phyloP scores from a whole-genome alignment of 192 early-diverging fungal species.

The Podochytrium sp. region DNA sequence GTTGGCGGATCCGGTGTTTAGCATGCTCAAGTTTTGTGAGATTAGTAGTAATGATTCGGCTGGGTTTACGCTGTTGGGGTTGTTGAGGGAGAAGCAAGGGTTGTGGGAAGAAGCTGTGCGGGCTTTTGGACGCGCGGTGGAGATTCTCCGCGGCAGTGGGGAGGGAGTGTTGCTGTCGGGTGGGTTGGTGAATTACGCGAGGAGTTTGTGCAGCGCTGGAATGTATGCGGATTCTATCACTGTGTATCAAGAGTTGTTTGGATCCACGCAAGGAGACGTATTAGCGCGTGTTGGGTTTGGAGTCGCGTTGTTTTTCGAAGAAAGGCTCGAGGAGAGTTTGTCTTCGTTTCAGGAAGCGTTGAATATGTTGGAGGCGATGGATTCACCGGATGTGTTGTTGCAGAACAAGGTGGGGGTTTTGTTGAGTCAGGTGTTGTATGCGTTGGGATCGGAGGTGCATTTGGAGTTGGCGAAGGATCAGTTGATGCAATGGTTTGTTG shows the following conservation, averaged over 20 bases:
- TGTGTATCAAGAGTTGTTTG: constrained; percentile 48
- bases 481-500: constrained; percentile 71
- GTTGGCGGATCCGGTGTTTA: constrained; percentile 39
- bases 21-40: constrained; percentile 68
- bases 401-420: constrained; percentile 72
- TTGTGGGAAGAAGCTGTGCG: constrained; percentile 69
- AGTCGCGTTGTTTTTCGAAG: constrained; percentile 75
- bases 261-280: constrained; percentile 16
- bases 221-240: constrained; percentile 63
- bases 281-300: constrained; percentile 63
- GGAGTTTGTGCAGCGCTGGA: constrained; percentile 66
- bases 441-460: constrained; percentile 80
- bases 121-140: constrained; percentile 60
- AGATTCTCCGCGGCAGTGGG: constrained; percentile 38
- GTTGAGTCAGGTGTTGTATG: constrained; percentile 88
- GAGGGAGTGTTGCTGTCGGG: background rate
- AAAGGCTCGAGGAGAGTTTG: constrained; percentile 69
- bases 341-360: constrained; percentile 74
- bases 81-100: constrained; percentile 76
- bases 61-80: constrained; percentile 71
- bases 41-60: constrained; percentile 57
- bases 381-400: constrained; percentile 39
- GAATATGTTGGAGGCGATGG: constrained; percentile 49
- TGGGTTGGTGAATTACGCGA: constrained; percentile 64
- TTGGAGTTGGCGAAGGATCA: constrained; percentile 77